Conservation (phyloP, 2,329 filamentous ascomycete species). For the Trichocomaceae sp. region DNA sequence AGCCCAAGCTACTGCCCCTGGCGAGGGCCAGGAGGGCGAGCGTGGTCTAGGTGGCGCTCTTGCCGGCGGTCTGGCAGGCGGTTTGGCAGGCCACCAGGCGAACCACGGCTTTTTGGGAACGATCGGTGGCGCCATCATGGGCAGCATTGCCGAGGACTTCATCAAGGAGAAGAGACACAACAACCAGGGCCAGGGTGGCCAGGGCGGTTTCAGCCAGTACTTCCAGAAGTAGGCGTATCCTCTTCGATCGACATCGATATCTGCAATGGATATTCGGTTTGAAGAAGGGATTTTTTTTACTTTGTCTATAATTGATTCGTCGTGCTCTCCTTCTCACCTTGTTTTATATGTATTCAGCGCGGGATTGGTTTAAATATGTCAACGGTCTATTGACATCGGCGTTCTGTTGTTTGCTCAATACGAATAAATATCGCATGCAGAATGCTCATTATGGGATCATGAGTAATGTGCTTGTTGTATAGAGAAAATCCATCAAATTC, state of each 20-base stretch:
- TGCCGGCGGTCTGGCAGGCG: conserved; percentile 42
- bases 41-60: conserved; percentile 43
- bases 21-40: conserved; percentile 38
- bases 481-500: too few species aligned
- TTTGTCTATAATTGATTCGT: not conserved
- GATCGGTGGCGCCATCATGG: conserved; percentile 43
- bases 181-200: conserved; percentile 17
- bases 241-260: too few species aligned
- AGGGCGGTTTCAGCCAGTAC: conserved; percentile 29
- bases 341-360: too few species aligned
- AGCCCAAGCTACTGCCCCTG: conserved; percentile 27
- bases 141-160: conserved; percentile 40
- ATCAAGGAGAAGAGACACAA: conserved; percentile 39
- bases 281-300: too few species aligned
- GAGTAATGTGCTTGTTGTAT: too few species aligned
- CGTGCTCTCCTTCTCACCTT: too few species aligned
- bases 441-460: too few species aligned
- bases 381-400: not conserved
- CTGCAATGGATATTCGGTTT: too few species aligned
- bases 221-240: conserved; percentile 28
- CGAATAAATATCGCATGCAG: too few species aligned
- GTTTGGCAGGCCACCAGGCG: conserved; percentile 42
- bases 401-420: not conserved
- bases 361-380: too few species aligned
- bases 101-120: conserved; percentile 44